Percentiles rank a stretch among this genome's conserved stretches.
These are phyloP conservation scores for Lotus japonicus DNA, from an alignment of 306 rosid genomes.

Conservation along the genomic window DNA sequence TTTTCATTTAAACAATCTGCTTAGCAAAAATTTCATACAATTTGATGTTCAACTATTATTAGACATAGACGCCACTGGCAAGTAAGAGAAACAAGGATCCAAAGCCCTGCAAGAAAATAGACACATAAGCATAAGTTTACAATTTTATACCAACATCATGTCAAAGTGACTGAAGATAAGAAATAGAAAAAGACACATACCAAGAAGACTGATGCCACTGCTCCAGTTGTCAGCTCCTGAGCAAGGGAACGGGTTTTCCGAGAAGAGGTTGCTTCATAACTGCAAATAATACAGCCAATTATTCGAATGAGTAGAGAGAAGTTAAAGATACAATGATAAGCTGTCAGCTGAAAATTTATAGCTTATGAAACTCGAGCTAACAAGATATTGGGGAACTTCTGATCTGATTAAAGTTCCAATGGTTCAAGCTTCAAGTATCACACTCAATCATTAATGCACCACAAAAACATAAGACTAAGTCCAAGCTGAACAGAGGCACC, in stretches of 20 bases:
- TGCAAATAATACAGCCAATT: conserved; percentile 28
- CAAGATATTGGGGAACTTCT: conserved; percentile 7
- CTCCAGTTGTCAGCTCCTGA: conserved; percentile 77
- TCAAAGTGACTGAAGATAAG: background rate
- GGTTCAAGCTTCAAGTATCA: background rate
- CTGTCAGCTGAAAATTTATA: background rate
- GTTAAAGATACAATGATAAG: background rate
- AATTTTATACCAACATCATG: background rate
- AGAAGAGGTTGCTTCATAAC: conserved; percentile 86
- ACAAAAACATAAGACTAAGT: background rate
- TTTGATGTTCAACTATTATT: conserved; percentile 28
- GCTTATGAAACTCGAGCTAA: conserved; percentile 9
- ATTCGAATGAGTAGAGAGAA: background rate
- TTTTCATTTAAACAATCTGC: conserved; percentile 31
- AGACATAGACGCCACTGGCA: conserved; percentile 90
- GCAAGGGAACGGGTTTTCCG: conserved; percentile 72
- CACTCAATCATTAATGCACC: background rate
- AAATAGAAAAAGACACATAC: conserved; percentile 24
- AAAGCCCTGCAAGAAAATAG: conserved; percentile 55
- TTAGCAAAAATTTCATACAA: conserved; percentile 34
- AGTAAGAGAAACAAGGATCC: conserved; percentile 92
- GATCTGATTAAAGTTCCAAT: conserved; percentile 3
- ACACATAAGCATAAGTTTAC: conserved; percentile 15
- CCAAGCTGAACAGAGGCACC: background rate
- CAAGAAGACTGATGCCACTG: conserved; percentile 83